A percentile compares a stretch with the other conserved stretches of the same genome.
These are phyloP conservation scores for Dunaliella primolecta DNA, from an alignment of 139 green algal genomes.

Conservation along the genomic window DNA sequence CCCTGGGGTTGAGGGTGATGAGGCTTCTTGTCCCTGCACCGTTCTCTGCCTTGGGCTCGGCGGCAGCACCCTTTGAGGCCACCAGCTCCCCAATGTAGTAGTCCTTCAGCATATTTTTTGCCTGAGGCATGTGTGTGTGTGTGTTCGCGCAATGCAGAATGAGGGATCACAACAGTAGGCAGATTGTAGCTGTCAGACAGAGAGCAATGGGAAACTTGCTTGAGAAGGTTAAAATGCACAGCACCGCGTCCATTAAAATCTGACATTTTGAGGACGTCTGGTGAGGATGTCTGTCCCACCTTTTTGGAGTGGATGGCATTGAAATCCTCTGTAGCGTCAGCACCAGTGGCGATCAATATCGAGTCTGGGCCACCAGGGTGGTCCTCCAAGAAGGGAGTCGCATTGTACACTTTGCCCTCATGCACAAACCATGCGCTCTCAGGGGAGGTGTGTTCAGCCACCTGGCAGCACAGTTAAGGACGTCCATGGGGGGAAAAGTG, in stretches of 20 bases:
- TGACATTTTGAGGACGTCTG: conserved; percentile 75
- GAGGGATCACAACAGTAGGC: conserved; percentile 61
- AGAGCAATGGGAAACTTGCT: conserved; percentile 14
- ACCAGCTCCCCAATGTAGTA: conserved; percentile 81
- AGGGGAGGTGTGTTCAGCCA: conserved; percentile 69
- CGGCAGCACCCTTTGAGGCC: conserved; percentile 18
- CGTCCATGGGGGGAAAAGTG: too few relatives aligned
- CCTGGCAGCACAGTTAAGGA: too few relatives aligned
- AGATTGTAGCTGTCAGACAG: neutral
- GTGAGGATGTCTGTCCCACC: conserved; percentile 48
- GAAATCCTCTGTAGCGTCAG: conserved; percentile 85
- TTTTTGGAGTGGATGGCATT: conserved; percentile 77
- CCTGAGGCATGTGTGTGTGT: conserved; percentile 78
- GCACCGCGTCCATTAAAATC: conserved; percentile 69
- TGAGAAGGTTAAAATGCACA: conserved; percentile 13
- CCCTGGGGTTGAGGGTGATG: conserved; percentile 72
- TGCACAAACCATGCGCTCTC: conserved; percentile 91
- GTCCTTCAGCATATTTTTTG: conserved; percentile 77
- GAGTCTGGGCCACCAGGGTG: conserved; percentile 87
- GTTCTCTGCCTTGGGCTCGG: conserved; percentile 8
- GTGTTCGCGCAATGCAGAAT: conserved; percentile 74
- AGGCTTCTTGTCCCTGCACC: conserved; percentile 24
- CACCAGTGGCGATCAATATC: conserved; percentile 66
- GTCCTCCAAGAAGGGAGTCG: conserved; percentile 85
- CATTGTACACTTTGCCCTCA: conserved; percentile 91